A percentile compares a stretch with the other conserved stretches of the same genome.
phyloP scores from a whole-genome alignment of 331 rosid species.

The Quercus tomentella region DNA sequence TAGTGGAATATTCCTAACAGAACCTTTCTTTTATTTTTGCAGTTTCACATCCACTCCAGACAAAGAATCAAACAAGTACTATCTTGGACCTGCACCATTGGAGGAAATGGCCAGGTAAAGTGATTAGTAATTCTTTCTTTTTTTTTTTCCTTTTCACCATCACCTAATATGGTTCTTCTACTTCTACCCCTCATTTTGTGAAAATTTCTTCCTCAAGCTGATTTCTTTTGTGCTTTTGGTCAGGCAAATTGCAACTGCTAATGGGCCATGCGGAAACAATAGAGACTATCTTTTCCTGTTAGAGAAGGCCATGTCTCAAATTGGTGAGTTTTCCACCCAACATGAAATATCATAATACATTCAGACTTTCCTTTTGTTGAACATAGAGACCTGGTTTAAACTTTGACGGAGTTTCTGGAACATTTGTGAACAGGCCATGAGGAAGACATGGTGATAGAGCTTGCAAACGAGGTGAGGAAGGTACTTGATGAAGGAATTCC shows the following conservation, averaged over 20 bases:
- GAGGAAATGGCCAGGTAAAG: conserved; percentile 88
- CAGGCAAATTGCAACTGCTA: conserved; percentile 98
- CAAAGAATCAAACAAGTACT: conserved; percentile 77
- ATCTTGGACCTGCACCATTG: conserved; percentile 90
- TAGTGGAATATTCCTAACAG: conserved; percentile 12
- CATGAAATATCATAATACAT: not conserved
- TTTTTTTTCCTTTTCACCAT: too few species aligned
- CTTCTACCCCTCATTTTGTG: not conserved
- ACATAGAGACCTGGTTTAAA: not conserved
- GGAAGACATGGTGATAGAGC: conserved; percentile 82
- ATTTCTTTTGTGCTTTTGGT: conserved; percentile 1
- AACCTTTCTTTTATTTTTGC: conserved; percentile 9
- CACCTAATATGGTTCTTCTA: not conserved
- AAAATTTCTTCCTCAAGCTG: not conserved
- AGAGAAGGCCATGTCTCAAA: conserved; percentile 81
- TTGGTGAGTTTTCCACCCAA: conserved; percentile 43
- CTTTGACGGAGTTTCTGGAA: not conserved
- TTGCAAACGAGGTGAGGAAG: conserved; percentile 87
- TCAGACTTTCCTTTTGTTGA: too few species aligned
- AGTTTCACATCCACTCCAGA: conserved; percentile 94
- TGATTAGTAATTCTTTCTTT: not conserved
- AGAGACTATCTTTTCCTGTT: conserved; percentile 75
- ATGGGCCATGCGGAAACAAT: conserved; percentile 91
- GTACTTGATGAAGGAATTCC: conserved; percentile 46
- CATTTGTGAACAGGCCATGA: conserved; percentile 65